Evolutionary conservation across 495 filamentous ascomycete genomes (phyloP).

Genomic region (Annulohypoxylon moriforme): DNA sequence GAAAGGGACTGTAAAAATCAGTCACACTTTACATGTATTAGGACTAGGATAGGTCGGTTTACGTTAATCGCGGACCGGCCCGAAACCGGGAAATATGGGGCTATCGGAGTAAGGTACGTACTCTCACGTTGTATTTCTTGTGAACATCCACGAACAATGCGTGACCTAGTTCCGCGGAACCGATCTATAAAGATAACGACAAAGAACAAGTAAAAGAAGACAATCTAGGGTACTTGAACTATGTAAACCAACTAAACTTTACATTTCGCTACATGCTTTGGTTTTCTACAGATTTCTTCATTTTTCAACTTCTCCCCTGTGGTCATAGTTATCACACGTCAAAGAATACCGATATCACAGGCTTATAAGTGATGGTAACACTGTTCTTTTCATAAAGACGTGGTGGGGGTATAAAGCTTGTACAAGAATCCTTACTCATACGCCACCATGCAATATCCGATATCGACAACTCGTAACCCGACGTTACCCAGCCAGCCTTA

Average conservation of each 20-base stretch:
- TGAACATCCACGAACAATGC: neutral
- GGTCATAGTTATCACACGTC: no score
- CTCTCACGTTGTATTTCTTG: neutral
- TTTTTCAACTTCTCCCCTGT: no score
- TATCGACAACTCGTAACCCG: conserved; percentile 1
- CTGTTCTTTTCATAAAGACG: conserved; percentile 6
- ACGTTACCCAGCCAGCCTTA: neutral
- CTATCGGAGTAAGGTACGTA: neutral
- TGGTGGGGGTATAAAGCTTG: conserved; percentile 4
- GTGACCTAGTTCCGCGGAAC: no score
- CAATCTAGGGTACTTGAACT: no score
- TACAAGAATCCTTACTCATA: conserved; percentile 12
- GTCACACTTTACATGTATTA: no score
- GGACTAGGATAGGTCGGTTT: neutral
- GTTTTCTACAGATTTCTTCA: no score
- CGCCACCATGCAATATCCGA: conserved; percentile 1
- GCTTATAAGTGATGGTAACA: neutral
- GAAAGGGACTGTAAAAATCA: no score
- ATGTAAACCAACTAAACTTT: no score
- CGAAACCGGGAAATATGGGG: neutral
- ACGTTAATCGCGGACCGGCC: neutral
- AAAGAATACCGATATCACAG: no score
- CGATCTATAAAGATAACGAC: no score
- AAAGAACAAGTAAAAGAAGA: no score
- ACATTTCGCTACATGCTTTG: no score